A percentile compares a stretch with the other conserved stretches of the same genome.
Evolutionary conservation across 2,329 filamentous ascomycete genomes (phyloP).

Genomic region (Xylariaceae sp.): DNA sequence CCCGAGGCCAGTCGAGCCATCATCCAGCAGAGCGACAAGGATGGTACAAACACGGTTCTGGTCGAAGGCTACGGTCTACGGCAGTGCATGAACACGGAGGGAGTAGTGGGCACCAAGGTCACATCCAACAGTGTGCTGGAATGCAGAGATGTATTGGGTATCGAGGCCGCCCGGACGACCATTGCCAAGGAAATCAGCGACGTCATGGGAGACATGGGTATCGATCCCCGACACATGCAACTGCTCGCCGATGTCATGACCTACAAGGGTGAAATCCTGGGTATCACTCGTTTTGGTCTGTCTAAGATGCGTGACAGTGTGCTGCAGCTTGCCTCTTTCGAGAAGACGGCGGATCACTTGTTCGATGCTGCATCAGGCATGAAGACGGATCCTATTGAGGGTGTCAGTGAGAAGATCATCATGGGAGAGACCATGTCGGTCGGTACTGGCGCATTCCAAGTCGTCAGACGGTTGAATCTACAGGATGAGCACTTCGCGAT

Average conservation of each 20-base stretch:
- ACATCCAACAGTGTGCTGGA: slow-evolving; percentile 88
- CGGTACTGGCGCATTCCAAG: slow-evolving; percentile 87
- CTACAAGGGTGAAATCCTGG: slow-evolving; percentile 93
- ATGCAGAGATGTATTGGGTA: slow-evolving; percentile 78
- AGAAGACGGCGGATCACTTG: slow-evolving; percentile 96
- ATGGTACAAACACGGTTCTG: slow-evolving; percentile 58
- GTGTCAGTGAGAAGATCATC: slow-evolving; percentile 95
- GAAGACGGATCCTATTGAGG: slow-evolving; percentile 88
- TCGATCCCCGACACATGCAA: slow-evolving; percentile 97
- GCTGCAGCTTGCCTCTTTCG: slow-evolving; percentile 88
- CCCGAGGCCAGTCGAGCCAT: slow-evolving; percentile 80
- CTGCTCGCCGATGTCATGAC: slow-evolving; percentile 98
- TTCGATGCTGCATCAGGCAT: slow-evolving; percentile 91
- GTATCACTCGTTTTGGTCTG: slow-evolving; percentile 92
- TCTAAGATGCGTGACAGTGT: slow-evolving; percentile 96
- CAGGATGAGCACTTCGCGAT: slow-evolving; percentile 51
- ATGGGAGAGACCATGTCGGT: slow-evolving; percentile 93
- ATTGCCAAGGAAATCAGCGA: slow-evolving; percentile 82
- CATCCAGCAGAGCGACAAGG: slow-evolving; percentile 53
- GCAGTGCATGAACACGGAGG: slow-evolving; percentile 87
- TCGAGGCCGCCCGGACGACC: slow-evolving; percentile 85
- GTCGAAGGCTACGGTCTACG: slow-evolving; percentile 93
- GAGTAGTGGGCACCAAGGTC: slow-evolving; percentile 71
- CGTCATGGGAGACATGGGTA: slow-evolving; percentile 92
- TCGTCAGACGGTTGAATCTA: slow-evolving; percentile 72